Base-by-base conservation (phyloP, 75 land plant species). In the Cunninghamia lanceolata region DNA sequence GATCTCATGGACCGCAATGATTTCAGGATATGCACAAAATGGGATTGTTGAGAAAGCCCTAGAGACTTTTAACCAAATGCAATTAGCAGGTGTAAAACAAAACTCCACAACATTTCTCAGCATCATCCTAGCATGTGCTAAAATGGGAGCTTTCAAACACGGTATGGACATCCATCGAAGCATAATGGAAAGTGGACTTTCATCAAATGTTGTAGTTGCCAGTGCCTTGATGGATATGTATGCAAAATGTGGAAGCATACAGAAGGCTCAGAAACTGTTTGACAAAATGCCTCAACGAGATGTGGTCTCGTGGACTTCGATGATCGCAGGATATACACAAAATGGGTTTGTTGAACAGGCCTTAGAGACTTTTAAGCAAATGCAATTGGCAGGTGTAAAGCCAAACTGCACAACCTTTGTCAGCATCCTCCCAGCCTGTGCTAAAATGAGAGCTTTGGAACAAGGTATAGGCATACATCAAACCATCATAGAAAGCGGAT, bases 321-420 rank as follows among this genome's bases (percentile, higher is more conserved):
- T 66, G 30, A 66, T 66, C 9, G 70, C 30, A 28, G 70, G 70
- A 66, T 66, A 25, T 66, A 66, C 70, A 28, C 70, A 66, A 66
- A 66, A 66, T 66, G 70, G 70, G 7, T 21, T 25, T 25, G n/a
- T 66, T 66, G 70, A 66, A 21, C n/a, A 66, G 3, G 70, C 70
- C 73, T 77, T 95, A 14, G 28, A 82, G 53, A 56, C 91, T 82
- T 95, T 91, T 83, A 28, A 86, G 83, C 56, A 90, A 78, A 95
- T 95, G 97, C 90, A 91, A 76, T 42, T 82, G 53, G 88, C 84
- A 36, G 90, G 91, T 25, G 70, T 93, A 30, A 88, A 85, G 50
- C 94, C 97, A 46, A 91, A 95, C 14, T 14, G 16, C 15, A 50
- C 16, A 50, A 50, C 53, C 53, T 50, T 13, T 50, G 15, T 14